Conservation (phyloP, 371 early-diverging fungal genomes). For the Homolaphlyctis polyrhiza region DNA sequence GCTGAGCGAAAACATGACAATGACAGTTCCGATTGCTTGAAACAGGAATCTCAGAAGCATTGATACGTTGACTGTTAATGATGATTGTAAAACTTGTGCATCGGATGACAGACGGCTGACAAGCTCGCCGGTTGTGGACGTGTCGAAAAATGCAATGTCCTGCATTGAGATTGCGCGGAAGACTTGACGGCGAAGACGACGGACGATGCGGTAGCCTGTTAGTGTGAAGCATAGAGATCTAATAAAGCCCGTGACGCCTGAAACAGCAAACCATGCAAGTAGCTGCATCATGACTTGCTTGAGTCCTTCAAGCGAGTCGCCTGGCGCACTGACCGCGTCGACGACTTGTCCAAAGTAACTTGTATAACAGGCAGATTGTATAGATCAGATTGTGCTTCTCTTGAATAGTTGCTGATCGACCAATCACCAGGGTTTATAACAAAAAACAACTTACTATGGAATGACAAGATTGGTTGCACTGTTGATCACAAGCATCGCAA, state of each 20-base stretch:
- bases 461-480: not conserved
- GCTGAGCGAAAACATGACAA: conserved; percentile 3
- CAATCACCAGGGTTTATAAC: too few relatives aligned
- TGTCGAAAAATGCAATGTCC: conserved; percentile 72
- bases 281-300: not conserved
- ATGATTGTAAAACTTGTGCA: conserved; percentile 25
- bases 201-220: not conserved
- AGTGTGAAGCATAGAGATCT: not conserved
- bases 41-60: conserved; percentile 1
- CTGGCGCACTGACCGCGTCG: not conserved
- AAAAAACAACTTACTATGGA: too few relatives aligned
- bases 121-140: conserved; percentile 69
- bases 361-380: too few relatives aligned
- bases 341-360: not conserved
- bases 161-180: conserved; percentile 24
- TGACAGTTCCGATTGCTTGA: conserved; percentile 3
- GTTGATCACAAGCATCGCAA: not conserved
- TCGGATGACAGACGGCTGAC: conserved; percentile 71
- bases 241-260: not conserved
- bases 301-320: not conserved
- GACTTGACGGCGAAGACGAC: not conserved
- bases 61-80: conserved; percentile 11
- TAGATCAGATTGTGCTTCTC: too few relatives aligned
- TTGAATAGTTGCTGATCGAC: too few relatives aligned
- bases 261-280: not conserved